Conservation (phyloP, 1,284 basidiomycete genomes). For the Leccinum variabile region DNA sequence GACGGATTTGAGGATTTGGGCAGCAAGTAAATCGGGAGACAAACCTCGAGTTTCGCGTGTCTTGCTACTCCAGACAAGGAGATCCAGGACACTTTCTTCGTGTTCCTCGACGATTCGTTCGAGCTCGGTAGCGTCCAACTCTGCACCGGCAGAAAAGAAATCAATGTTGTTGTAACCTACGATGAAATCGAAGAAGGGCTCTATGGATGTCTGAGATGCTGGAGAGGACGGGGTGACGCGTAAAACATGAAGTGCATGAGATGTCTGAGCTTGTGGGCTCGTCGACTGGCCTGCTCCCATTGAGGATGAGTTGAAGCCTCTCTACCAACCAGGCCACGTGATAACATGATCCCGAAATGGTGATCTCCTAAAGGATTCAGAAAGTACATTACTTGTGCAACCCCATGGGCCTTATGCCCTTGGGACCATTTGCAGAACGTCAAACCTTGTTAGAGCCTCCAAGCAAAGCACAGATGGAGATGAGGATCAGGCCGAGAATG, state of each 20-base stretch:
- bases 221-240: conserved; percentile 87
- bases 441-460: neutral
- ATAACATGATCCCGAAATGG: conserved; percentile 12
- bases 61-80: conserved; percentile 93
- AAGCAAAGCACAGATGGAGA: neutral
- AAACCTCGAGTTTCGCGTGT: conserved; percentile 79
- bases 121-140: conserved; percentile 71
- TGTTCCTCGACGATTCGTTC: conserved; percentile 84
- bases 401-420: neutral
- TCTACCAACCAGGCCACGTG: conserved; percentile 1
- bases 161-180: conserved; percentile 81
- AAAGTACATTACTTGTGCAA: neutral
- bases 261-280: conserved; percentile 48
- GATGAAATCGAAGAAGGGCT: conserved; percentile 97
- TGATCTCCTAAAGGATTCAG: conserved; percentile 8
- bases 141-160: conserved; percentile 51
- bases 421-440: neutral
- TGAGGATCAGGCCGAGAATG: neutral
- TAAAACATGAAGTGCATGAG: conserved; percentile 78
- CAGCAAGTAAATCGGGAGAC: conserved; percentile 26
- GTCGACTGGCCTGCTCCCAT: conserved; percentile 80
- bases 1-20: neutral
- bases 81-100: conserved; percentile 76
- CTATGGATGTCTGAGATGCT: conserved; percentile 81
- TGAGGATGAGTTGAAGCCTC: neutral